Base-by-base conservation (phyloP, 306 rosid species). In the Citrullus amarus region DNA sequence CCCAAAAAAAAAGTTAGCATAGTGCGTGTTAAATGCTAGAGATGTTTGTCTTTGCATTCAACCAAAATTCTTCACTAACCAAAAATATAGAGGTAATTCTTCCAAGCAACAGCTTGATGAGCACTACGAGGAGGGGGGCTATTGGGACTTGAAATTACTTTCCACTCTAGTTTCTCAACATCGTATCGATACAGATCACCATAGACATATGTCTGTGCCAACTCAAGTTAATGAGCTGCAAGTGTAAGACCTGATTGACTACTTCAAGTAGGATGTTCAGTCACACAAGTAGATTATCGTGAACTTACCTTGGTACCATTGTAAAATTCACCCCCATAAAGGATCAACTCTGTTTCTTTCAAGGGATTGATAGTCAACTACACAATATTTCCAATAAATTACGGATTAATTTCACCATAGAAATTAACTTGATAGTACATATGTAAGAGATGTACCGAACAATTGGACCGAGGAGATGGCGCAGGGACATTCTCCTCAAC, bases 71-170 rank as follows among this genome's bases (percentile, higher is more conserved):
- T 56, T 41, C 76, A 44, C 67, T 80, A 81, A 95, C 99, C 99
- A 77, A 91, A 91, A 77, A 95, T 85, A 84, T 92, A 95, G 74
- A 95, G 86, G 85, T 88, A 92, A 82, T 92, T 91, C 90, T 95
- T 95, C 99, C 99, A 95, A 67, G 88, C 91, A 87, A 95, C 93
- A 8, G 97, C 96, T 79, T 95, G 99, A 82, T 95, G 97, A 79
- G 99, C 95, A 83, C 99, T 95, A 68, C 96, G 92, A 46, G 99
- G 99, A 36, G 99, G 99, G 54, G 99, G 99, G 83, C 97, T 95
- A 67, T 92, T 95, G 11, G 99, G 99, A 82, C 99, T 92, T 4
- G 96, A 89, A 86, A 95, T 80, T 62, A 88, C 56, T 83, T 91
- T 95, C 99, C 99, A 95, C 79, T 89, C 99, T 86, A 82, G 88